Base-by-base conservation (phyloP, 2,329 filamentous ascomycete species). In the Diaporthe vaccinii region DNA sequence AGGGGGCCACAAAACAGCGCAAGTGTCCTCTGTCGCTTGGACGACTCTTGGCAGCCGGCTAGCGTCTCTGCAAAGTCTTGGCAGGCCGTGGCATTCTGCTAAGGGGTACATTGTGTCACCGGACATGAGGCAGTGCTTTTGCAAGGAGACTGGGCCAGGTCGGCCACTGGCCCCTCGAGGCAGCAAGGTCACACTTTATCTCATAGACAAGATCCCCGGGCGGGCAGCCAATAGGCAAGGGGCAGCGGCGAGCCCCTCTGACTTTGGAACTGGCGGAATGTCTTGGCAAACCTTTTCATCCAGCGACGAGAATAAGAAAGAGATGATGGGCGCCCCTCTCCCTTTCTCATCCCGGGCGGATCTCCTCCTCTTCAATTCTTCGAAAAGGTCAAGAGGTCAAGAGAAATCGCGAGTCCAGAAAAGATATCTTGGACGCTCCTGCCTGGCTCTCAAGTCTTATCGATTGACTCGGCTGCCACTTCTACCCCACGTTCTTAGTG, bases 261-360 rank as follows among this genome's bases (percentile, higher is more conserved):
- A 69, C 49, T 55, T 53, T 69, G 65, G 49, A 53, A 69, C 65
- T 55, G 65, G 65, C 65, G 65, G 65, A 69, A 69, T 69, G 25
- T 39, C 65, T 69, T 69, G 65, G 65, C 65, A 69, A 69, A 69
- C 65, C 65, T 69, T 69, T 69, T 69, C 49, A 34, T 69, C 65
- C 34, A 55, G 49, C 65, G 65, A 69, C n/a, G 49, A 55, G 65
- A 69, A 69, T 69, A 69, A 69, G 65, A 69, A 69, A 69, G 65
- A 69, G 65, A n/a, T 53, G 65, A 69, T 55, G 65, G 46, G 65
- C 65, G 65, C 65, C 65, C 65, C 65, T 69, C 34, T 55, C 65
- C 34, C 34, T 31, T 55, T 55, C 65, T 69, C n/a, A 49, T 55
- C 65, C 65, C 65, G 65, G 65, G 65, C 65, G 65, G 65, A 69